These are phyloP conservation scores for Amylostereum areolatum DNA, from an alignment of 1,284 basidiomycete genomes.

Conservation along the genomic window DNA sequence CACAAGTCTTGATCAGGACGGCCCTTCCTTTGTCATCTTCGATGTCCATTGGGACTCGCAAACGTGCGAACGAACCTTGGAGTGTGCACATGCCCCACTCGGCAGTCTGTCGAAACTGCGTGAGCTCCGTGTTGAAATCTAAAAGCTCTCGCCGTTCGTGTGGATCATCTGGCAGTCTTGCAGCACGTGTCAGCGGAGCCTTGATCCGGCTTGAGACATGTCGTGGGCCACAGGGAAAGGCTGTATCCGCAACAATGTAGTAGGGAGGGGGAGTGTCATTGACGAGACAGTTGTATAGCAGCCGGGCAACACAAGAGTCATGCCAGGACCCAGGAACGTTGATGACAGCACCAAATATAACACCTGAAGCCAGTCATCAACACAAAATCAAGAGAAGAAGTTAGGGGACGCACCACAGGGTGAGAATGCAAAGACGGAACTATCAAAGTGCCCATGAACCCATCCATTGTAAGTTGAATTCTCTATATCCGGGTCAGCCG, in stretches of 20 bases:
- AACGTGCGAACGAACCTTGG: constrained; percentile 36
- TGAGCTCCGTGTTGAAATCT: constrained; percentile 25
- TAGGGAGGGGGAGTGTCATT: neutral
- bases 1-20: constrained; percentile 26
- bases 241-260: neutral
- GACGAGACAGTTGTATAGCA: neutral
- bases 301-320: neutral
- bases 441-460: constrained; percentile 34
- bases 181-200: neutral
- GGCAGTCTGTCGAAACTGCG: constrained; percentile 34
- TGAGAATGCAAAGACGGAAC: constrained; percentile 23
- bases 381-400: neutral
- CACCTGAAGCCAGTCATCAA: neutral
- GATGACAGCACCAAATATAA: neutral
- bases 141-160: constrained; percentile 16
- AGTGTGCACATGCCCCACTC: constrained; percentile 40
- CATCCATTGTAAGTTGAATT: constrained; percentile 47
- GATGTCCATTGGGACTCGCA: constrained; percentile 31
- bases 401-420: constrained; percentile 24
- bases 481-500: constrained; percentile 32
- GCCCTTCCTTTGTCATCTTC: constrained; percentile 16
- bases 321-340: neutral
- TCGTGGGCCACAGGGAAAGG: neutral
- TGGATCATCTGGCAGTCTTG: constrained; percentile 5
- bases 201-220: neutral